Evolutionary conservation across 371 early-diverging fungal genomes (phyloP), one percentile per base, ranked within the genome.

Genomic region (Hamiltosporidium tvaerminnensis): DNA sequence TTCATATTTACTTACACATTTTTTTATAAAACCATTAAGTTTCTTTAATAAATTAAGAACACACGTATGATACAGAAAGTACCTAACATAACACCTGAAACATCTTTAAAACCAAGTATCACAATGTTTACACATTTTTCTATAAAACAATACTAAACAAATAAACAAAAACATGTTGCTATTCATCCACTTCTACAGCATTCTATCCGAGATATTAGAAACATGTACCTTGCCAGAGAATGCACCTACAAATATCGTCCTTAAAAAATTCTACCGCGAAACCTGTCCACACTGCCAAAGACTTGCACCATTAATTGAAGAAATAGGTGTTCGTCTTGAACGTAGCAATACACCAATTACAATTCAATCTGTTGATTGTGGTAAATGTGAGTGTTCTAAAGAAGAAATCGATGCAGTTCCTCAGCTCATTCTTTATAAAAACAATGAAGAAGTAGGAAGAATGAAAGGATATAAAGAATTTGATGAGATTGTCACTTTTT

Each of bases 241-340:
- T 32, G 23, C 7, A 10, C 30, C 30, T 10, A 23, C 23, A 23
- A 23, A 23, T 23, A 12, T 47, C 9, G 64, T 64, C 5, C 50
- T 76, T 12, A 65, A 31, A 14, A 74, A 76, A 38, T 76, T 69
- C 63, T 69, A 71, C 69, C 34, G 64, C 7, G 53, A 71, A 12
- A 47, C 63, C n/a, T 76, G 77, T 64, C 49, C 63, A 23, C 71
- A 78, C 56, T 72, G 77, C 56, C 7, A 64, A 55, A 72, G 55
- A 38, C 50, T 76, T 16, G 33, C 56, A 16, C 76, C 77, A 3
- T 47, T 73, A 3, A 61, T 74, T 34, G 52, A 69, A 9, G 69
- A 75, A 57, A 64, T 77, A 14, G 57, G 63, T 1, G 53, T 66
- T 39, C 63, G 50, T 38, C 54, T 73, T 30, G 61, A 75, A 23